phyloP scores from a whole-genome alignment of 2,329 filamentous ascomycete genomes.

The Myriosclerotinia curreyana region DNA sequence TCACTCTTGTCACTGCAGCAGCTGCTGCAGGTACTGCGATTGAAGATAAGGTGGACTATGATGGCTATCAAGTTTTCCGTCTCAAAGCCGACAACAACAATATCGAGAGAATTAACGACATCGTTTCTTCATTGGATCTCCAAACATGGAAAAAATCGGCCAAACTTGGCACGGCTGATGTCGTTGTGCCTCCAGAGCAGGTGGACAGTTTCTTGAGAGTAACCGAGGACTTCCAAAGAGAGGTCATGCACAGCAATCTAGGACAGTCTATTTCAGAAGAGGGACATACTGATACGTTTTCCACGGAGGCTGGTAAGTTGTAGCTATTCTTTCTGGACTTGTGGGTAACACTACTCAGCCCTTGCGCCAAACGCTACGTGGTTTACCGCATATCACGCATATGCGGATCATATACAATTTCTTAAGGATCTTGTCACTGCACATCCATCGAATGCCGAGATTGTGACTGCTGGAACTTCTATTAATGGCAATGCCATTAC shows the following conservation, averaged over 20 bases:
- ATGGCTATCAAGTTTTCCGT: slow-evolving; percentile 44
- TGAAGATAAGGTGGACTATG: slow-evolving; percentile 39
- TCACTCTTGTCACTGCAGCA: slow-evolving; percentile 6
- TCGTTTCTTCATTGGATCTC: slow-evolving; percentile 41
- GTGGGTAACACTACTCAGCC: slow-evolving; percentile 25
- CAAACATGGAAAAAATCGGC: slow-evolving; percentile 41
- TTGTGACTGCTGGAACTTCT: slow-evolving; percentile 50
- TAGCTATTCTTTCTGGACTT: slow-evolving; percentile 20
- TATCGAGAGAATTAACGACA: slow-evolving; percentile 38
- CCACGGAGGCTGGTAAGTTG: slow-evolving; percentile 19
- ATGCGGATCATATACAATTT: slow-evolving; percentile 51
- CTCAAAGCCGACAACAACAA: slow-evolving; percentile 39
- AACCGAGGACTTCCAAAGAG: slow-evolving; percentile 36
- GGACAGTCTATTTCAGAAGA: slow-evolving; percentile 45
- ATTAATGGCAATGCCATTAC: slow-evolving; percentile 45
- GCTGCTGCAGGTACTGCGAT: neutral
- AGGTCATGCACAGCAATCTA: slow-evolving; percentile 45
- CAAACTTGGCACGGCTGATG: slow-evolving; percentile 40
- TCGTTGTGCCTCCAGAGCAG: slow-evolving; percentile 44
- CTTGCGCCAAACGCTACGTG: slow-evolving; percentile 43
- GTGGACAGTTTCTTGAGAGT: slow-evolving; percentile 42
- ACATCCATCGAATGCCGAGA: slow-evolving; percentile 47
- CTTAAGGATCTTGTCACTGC: slow-evolving; percentile 46
- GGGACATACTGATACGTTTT: slow-evolving; percentile 21
- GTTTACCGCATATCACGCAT: slow-evolving; percentile 54